These are phyloP conservation scores for Globisporangium orthogonon DNA, from an alignment of 352 stramenopile genomes.

Conservation along the genomic window DNA sequence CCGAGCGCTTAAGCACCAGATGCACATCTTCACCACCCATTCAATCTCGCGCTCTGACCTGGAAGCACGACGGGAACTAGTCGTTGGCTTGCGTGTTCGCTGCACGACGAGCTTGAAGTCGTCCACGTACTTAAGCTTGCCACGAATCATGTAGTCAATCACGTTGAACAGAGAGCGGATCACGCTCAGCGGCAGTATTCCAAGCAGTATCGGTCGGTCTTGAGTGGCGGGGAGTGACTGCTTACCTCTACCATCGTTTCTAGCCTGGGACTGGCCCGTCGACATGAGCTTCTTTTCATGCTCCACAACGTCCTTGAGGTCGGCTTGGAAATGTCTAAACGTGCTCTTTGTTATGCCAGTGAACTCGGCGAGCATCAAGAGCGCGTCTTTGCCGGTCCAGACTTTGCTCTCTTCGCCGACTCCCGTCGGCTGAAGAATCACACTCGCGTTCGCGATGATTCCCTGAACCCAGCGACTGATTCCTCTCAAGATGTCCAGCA, in stretches of 20 bases:
- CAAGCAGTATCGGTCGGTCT: slow-evolving; percentile 24
- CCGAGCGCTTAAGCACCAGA: slow-evolving; percentile 82
- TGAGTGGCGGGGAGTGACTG: slow-evolving; percentile 11
- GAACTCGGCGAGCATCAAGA: slow-evolving; percentile 72
- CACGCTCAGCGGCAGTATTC: slow-evolving; percentile 42
- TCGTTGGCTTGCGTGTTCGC: slow-evolving; percentile 5
- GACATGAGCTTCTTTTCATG: slow-evolving; percentile 46
- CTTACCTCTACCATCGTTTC: slow-evolving; percentile 6
- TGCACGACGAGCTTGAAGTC: slow-evolving; percentile 74
- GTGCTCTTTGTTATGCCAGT: slow-evolving; percentile 40
- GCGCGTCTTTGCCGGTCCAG: slow-evolving; percentile 47
- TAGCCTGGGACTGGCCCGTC: slow-evolving; percentile 11
- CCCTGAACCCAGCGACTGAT: slow-evolving; percentile 50
- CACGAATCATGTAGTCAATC: slow-evolving; percentile 73
- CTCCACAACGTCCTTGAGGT: slow-evolving; percentile 42
- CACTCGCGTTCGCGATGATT: slow-evolving; percentile 31
- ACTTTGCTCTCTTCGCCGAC: slow-evolving; percentile 77
- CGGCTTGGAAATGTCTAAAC: slow-evolving; percentile 30
- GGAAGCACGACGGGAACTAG: no score
- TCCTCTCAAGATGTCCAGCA: slow-evolving; percentile 64
- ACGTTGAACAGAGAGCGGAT: slow-evolving; percentile 62
- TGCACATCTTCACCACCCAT: slow-evolving; percentile 72
- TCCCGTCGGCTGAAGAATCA: slow-evolving; percentile 42
- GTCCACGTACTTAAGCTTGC: slow-evolving; percentile 72
- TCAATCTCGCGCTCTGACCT: slow-evolving; percentile 12